Evolutionary conservation across 345 rosid species (phyloP), one percentile per base, ranked within the genome.

Genomic region (Viola odorata): DNA sequence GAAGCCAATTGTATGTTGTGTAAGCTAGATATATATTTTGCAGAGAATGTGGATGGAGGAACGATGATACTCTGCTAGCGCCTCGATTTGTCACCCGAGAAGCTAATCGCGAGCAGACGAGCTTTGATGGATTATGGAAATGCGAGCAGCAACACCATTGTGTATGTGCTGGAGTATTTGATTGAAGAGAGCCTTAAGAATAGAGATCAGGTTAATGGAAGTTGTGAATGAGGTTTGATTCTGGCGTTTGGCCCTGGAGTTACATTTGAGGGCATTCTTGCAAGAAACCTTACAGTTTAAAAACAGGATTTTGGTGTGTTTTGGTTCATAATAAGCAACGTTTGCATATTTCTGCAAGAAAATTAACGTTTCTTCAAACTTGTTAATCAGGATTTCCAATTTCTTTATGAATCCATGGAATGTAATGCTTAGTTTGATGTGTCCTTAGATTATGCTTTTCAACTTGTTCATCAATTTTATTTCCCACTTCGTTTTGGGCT

Each of bases 231-330:
- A 86, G 97, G 99, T 6, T 67, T 95, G 71, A 80, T 86, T 37
- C 81, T 91, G 38, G 99, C 97, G 45, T 94, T 95, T 55, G 97
- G 99, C 52, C 99, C 99, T 3, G 99, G 99, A 58, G 78, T 95
- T 60, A 95, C 97, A 58, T 86, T 95, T n/a, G 98, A 89, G 75
- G 98, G 98, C 56, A 85, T 92, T 64, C 88, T 89, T 40, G 98
- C 95, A 36, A 79, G 98, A 74, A 86, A 91, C 75, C 86, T 91
- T 50, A 68, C 82, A 9, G 56, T 75, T 57, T 47, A 23, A 23
- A 23, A 23, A 63, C 45, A 47, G 41, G 44, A 13, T 3, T 40
- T 5, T 4, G 38, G 42, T 4, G 6, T 11, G 45, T 11, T 7
- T 0, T 55, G 39, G 39, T 32, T n/a, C 8, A 48, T 45, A 50